These are phyloP conservation scores for Mycena citricolor DNA, from an alignment of 1,284 basidiomycete species.

Conservation along the genomic window DNA sequence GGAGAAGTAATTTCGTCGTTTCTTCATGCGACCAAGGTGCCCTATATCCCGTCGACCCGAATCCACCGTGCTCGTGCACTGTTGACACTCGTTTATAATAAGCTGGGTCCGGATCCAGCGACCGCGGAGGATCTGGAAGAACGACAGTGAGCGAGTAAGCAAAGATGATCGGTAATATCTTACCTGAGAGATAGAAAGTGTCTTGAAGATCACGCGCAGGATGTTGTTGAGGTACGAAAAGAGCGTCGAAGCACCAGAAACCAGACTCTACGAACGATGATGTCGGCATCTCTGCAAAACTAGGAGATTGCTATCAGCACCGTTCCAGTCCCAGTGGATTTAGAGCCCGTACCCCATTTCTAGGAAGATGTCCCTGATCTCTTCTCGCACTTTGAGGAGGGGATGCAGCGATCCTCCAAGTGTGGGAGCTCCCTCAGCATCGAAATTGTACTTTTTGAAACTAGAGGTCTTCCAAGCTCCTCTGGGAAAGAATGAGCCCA, in stretches of 20 bases:
- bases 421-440: conserved; percentile 90
- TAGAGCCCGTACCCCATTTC: conserved; percentile 86
- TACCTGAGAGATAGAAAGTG: conserved; percentile 97
- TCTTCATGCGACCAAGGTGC: conserved; percentile 96
- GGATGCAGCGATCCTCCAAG: conserved; percentile 93
- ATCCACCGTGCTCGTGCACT: conserved; percentile 90
- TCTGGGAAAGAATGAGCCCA: conserved; percentile 43
- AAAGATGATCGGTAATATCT: conserved; percentile 14
- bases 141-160: background rate
- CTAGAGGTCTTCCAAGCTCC: conserved; percentile 88
- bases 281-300: conserved; percentile 99
- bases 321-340: conserved; percentile 1
- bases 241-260: conserved; percentile 99
- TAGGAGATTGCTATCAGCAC: conserved; percentile 31
- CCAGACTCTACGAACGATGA: conserved; percentile 95
- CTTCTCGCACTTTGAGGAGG: conserved; percentile 95
- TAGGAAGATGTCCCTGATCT: conserved; percentile 97
- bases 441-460: conserved; percentile 99
- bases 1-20: conserved; percentile 87
- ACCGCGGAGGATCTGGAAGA: conserved; percentile 75
- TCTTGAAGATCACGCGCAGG: conserved; percentile 98
- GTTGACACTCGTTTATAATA: conserved; percentile 91
- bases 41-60: conserved; percentile 95
- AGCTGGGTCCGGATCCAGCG: conserved; percentile 76
- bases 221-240: conserved; percentile 99